Evolutionary conservation across 129 eudicot species (phyloP).

Genomic region (Logfia minima): DNA sequence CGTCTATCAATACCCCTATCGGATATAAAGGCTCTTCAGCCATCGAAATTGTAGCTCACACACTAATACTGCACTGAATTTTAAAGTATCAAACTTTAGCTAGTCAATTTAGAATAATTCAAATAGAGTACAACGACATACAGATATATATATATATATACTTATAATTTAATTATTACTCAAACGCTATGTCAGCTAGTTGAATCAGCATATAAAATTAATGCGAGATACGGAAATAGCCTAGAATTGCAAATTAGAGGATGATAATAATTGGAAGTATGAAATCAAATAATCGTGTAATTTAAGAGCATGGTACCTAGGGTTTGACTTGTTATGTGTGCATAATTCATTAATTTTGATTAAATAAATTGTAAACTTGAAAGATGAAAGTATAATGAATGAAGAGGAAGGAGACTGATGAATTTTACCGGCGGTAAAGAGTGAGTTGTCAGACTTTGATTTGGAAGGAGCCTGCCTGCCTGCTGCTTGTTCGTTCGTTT

Average conservation of each 20-base stretch:
- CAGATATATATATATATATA: background rate
- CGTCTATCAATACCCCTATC: constrained; percentile 89
- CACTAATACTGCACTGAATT: background rate
- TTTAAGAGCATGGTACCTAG: background rate
- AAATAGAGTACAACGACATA: constrained; percentile 4
- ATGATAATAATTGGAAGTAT: background rate
- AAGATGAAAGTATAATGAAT: background rate
- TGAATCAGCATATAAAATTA: background rate
- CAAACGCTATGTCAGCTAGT: background rate
- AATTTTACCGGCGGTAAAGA: constrained; percentile 11
- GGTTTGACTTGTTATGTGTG: background rate
- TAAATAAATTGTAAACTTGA: background rate
- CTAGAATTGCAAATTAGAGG: constrained; percentile 17
- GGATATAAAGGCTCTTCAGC: constrained; percentile 94
- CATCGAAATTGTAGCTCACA: constrained; percentile 57
- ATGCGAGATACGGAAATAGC: constrained; percentile 29
- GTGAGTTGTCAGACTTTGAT: constrained; percentile 18
- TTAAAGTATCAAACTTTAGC: background rate
- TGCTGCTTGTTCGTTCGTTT: too few relatives aligned
- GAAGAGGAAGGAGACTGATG: background rate
- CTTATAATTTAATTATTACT: background rate
- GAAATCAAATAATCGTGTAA: background rate
- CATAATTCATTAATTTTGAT: background rate
- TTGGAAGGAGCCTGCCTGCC: background rate
- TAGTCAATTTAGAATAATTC: background rate